Conservation (phyloP, 306 rosid species). For the Medicago lupulina region DNA sequence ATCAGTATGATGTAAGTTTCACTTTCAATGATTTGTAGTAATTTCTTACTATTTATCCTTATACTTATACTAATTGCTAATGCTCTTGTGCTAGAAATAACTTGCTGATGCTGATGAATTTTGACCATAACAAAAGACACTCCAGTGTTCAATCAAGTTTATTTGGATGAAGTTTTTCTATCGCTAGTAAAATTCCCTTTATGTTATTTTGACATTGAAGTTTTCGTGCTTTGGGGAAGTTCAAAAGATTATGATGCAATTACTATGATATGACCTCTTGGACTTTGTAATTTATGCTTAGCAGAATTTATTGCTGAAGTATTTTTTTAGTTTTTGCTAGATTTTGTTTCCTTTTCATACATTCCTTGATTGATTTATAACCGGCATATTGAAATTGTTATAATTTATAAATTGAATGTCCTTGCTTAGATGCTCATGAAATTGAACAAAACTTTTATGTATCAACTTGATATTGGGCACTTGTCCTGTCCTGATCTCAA, state of each 20-base stretch:
- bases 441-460: slow-evolving; percentile 1
- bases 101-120: no score
- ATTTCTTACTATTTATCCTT: neutral
- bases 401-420: neutral
- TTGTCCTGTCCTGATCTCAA: slow-evolving; percentile 29
- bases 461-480: neutral
- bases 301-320: slow-evolving; percentile 4
- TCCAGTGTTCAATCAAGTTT: slow-evolving; percentile 33
- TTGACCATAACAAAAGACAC: slow-evolving; percentile 42
- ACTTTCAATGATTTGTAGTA: neutral
- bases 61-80: neutral
- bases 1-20: slow-evolving; percentile 90
- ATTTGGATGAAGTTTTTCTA: slow-evolving; percentile 56
- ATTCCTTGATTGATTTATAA: neutral
- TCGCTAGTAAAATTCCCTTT: slow-evolving; percentile 62
- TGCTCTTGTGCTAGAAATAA: neutral
- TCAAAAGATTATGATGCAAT: no score
- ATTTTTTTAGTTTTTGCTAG: no score
- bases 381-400: no score
- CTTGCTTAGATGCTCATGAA: slow-evolving; percentile 23
- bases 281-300: slow-evolving; percentile 1
- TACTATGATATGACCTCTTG: slow-evolving; percentile 27
- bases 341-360: no score
- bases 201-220: slow-evolving; percentile 66
- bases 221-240: neutral